A percentile compares a stretch with the other conserved stretches of the same genome.
These are phyloP conservation scores for Acacia crassicarpa DNA, from an alignment of 306 rosid genomes.

Conservation along the genomic window DNA sequence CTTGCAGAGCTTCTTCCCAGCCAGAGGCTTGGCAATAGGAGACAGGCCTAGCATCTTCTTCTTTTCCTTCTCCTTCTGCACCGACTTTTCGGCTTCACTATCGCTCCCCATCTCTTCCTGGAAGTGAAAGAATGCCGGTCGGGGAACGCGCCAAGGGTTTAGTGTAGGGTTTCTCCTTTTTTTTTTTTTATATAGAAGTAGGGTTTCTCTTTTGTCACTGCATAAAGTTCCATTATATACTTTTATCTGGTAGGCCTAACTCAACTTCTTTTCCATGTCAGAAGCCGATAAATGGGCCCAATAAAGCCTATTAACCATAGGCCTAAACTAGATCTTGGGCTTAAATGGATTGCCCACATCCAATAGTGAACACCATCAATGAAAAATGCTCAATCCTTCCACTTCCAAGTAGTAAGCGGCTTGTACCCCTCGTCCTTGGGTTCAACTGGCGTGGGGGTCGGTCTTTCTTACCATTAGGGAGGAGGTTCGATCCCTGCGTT, in stretches of 20 bases:
- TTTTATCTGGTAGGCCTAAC: not conserved
- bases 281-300: not conserved
- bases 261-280: not conserved
- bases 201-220: not conserved
- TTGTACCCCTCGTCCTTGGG: too few relatives aligned
- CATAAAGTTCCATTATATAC: not conserved
- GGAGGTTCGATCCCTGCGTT: too few relatives aligned
- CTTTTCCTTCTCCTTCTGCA: conserved; percentile 76
- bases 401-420: too few relatives aligned
- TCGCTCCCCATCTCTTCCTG: conserved; percentile 70
- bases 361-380: too few relatives aligned
- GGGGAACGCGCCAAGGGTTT: conserved; percentile 20
- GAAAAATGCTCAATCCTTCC: too few relatives aligned
- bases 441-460: too few relatives aligned
- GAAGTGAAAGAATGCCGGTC: not conserved
- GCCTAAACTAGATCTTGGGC: not conserved
- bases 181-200: too few relatives aligned
- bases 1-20: conserved; percentile 92
- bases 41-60: conserved; percentile 74
- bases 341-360: not conserved
- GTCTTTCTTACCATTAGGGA: too few relatives aligned
- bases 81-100: conserved; percentile 69
- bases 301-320: not conserved
- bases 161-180: conserved; percentile 12
- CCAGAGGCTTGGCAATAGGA: conserved; percentile 93